Percentiles rank a stretch among this genome's conserved stretches.
Conservation (phyloP, 257 asterid species). For the Plantago ovata region DNA sequence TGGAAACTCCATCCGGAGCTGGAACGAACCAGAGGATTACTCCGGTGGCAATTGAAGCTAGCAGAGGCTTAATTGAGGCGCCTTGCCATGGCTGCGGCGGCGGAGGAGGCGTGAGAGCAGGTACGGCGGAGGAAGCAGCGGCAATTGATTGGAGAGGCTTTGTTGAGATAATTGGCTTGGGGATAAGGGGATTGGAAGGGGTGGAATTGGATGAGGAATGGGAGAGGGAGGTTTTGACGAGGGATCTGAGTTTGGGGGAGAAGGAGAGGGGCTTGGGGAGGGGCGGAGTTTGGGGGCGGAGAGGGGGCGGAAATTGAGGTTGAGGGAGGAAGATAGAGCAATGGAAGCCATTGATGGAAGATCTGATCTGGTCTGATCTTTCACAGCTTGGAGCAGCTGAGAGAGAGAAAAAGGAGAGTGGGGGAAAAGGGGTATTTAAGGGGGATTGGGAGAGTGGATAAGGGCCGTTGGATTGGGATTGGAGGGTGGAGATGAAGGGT, state of each 20-base stretch:
- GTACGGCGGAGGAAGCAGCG: constrained; percentile 23
- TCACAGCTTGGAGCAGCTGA: neutral
- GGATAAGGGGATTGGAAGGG: constrained; percentile 10
- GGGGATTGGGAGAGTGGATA: neutral
- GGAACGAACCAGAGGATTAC: constrained; percentile 74
- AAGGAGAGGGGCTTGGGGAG: constrained; percentile 16
- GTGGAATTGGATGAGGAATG: constrained; percentile 16
- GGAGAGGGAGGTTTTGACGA: constrained; percentile 3
- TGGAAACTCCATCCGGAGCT: constrained; percentile 74
- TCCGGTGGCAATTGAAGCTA: constrained; percentile 76
- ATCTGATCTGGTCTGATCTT: neutral
- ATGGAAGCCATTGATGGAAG: constrained; percentile 52
- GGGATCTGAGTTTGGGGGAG: constrained; percentile 10
- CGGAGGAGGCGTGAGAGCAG: constrained; percentile 29
- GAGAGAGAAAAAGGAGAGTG: neutral
- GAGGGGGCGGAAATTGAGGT: constrained; percentile 49
- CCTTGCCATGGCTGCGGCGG: constrained; percentile 76
- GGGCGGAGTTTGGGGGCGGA: constrained; percentile 2
- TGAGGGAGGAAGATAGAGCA: constrained; percentile 46
- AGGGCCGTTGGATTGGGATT: constrained; percentile 20
- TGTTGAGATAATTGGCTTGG: constrained; percentile 9
- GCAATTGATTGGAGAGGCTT: too few species aligned
- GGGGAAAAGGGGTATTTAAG: neutral
- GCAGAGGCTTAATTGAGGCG: constrained; percentile 68
- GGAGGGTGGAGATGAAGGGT: constrained; percentile 16